These are phyloP conservation scores for Hypsizygus ulmarius DNA, from an alignment of 1,284 basidiomycete species.

Conservation along the genomic window DNA sequence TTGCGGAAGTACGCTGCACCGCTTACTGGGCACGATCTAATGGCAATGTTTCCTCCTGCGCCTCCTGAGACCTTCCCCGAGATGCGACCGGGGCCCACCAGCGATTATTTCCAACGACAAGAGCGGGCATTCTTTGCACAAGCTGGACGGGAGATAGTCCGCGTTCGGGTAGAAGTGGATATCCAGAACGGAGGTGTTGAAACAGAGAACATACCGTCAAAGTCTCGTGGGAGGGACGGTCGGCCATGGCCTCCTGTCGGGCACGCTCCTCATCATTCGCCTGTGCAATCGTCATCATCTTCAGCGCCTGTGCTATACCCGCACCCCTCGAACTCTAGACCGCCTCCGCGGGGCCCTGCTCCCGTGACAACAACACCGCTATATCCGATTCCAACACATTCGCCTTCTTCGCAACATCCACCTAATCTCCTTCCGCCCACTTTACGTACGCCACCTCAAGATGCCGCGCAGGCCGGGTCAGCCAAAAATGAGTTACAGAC, in stretches of 20 bases:
- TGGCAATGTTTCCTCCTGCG: constrained; percentile 73
- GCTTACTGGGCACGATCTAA: constrained; percentile 74
- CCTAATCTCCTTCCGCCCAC: constrained; percentile 40
- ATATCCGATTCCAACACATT: constrained; percentile 32
- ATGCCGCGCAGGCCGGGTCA: constrained; percentile 28
- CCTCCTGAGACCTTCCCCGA: constrained; percentile 53
- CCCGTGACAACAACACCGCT: constrained; percentile 31
- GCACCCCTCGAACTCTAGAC: constrained; percentile 29
- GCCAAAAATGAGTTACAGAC: constrained; percentile 40
- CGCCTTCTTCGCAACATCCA: constrained; percentile 35
- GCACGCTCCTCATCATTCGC: constrained; percentile 28
- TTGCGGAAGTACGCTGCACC: constrained; percentile 64
- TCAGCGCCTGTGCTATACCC: constrained; percentile 29
- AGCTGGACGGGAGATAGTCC: constrained; percentile 69
- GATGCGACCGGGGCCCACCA: constrained; percentile 58
- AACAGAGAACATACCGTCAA: constrained; percentile 21
- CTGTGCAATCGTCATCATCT: constrained; percentile 26
- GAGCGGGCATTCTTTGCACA: constrained; percentile 75
- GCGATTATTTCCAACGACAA: constrained; percentile 65
- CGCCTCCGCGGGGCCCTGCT: constrained; percentile 28
- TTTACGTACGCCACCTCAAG: constrained; percentile 47
- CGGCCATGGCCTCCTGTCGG: constrained; percentile 23
- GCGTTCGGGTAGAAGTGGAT: constrained; percentile 66
- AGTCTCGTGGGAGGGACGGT: constrained; percentile 19
- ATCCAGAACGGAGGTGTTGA: constrained; percentile 25